These are phyloP conservation scores for Mrakia blollopis DNA, from an alignment of 768 basidiomycete species.

Conservation along the genomic window DNA sequence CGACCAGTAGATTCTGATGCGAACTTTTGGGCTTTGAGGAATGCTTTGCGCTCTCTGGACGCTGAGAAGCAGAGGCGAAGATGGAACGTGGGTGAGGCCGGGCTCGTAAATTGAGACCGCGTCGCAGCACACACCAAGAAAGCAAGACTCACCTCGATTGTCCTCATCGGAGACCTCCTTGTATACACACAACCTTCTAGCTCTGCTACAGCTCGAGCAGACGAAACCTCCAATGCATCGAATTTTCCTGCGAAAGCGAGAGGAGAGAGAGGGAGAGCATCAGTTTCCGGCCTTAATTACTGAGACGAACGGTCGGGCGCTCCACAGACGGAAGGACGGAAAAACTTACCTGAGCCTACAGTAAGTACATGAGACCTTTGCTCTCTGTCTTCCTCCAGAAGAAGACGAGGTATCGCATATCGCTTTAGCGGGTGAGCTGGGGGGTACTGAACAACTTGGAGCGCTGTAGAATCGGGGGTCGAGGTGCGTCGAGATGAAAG, in stretches of 20 bases:
- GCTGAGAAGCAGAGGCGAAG: neutral
- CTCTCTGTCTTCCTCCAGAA: neutral
- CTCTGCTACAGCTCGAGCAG: slow-evolving; percentile 40
- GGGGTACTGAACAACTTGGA: neutral
- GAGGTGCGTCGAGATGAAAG: neutral
- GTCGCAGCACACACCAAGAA: neutral
- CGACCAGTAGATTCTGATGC: neutral
- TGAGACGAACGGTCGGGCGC: neutral
- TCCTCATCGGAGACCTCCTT: slow-evolving; percentile 42
- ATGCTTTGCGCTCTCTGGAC: neutral
- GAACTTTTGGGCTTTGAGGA: neutral
- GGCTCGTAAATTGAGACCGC: neutral
- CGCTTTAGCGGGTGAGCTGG: neutral
- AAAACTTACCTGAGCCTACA: neutral
- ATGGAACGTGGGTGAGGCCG: neutral
- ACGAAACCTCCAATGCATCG: slow-evolving; percentile 40
- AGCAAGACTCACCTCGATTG: slow-evolving; percentile 33
- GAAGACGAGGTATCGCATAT: neutral
- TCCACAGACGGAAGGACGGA: too few species aligned
- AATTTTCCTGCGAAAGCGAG: neutral
- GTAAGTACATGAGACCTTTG: neutral
- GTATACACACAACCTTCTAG: slow-evolving; percentile 39
- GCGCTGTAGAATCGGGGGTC: neutral
- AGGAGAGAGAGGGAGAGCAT: neutral
- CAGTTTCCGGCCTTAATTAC: neutral